These are phyloP conservation scores for Botrytis medusae DNA, from an alignment of 2,329 filamentous ascomycete genomes.

Conservation along the genomic window DNA sequence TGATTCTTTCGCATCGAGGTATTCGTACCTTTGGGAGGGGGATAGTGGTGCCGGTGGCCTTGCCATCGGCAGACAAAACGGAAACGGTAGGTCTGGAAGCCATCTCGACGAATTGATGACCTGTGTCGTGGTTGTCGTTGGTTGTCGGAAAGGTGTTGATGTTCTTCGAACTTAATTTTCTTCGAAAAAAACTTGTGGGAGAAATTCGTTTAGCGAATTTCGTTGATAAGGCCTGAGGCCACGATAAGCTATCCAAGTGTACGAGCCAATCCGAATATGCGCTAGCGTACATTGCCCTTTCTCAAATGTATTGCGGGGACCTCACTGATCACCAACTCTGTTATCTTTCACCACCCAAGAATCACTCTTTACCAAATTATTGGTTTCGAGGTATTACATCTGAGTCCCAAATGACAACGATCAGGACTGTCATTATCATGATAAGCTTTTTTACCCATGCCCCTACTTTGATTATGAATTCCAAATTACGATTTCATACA, in stretches of 20 bases:
- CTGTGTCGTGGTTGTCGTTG: constrained; percentile 34
- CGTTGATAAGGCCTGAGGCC: constrained; percentile 12
- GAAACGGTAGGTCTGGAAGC: constrained; percentile 96
- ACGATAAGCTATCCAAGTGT: background rate
- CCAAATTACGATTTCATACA: background rate
- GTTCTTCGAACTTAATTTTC: constrained; percentile 14
- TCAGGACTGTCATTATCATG: background rate
- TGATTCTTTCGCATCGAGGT: constrained; percentile 10
- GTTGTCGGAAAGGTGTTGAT: constrained; percentile 25
- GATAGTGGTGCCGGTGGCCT: constrained; percentile 83
- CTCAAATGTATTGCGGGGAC: background rate
- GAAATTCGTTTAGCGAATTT: constrained; percentile 21
- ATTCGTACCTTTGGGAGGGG: constrained; percentile 70
- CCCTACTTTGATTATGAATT: background rate
- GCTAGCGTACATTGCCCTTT: background rate
- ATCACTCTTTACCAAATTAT: background rate
- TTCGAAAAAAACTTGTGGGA: constrained; percentile 12
- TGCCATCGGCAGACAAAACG: constrained; percentile 95
- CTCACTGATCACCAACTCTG: background rate
- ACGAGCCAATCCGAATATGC: background rate
- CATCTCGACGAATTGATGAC: constrained; percentile 54
- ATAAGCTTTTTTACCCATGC: background rate
- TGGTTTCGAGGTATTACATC: background rate
- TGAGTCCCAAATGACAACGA: background rate
- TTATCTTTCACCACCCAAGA: background rate